Base-by-base conservation (phyloP, 495 filamentous ascomycete species). In the Beverwykella pulmonaria region DNA sequence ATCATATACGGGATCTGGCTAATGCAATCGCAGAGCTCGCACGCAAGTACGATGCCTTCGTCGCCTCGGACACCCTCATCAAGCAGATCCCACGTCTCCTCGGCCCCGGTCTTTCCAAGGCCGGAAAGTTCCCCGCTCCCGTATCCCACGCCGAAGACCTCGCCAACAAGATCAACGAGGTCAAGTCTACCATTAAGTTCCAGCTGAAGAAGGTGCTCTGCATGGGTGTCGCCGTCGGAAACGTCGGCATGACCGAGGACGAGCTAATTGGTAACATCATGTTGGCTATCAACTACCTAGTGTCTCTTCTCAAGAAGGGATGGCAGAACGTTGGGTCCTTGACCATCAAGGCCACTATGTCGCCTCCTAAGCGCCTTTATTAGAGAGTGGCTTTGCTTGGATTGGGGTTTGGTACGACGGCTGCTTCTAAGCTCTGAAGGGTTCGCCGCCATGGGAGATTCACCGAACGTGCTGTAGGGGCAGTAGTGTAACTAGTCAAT, bases 161-260 rank as follows among this genome's bases (percentile, higher is more conserved):
- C 71, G 83, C 81, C 79, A 84, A 80, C 84, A 97, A 97, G 88
- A 90, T 97, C 82, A 95, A 79, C 83, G 94, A 98, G 78, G 94
- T 98, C 86, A 97, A 96, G 89, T 94, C 92, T 67, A 98, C 95
- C 76, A 97, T 98, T 86, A 98, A 98, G 87, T 98, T 98, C 87
- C 94, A 98, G 85, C 86, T 98, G 71, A 98, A 98, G 90, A 98
- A 98, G 89, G 94, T 98, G 74, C 86, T 98, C 68, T 98, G 94
- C 85, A 90, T 98, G 82, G 94, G 95, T 87, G 94, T 98, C 73
- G 94, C 94, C 72, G 91, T 98, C 71, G 94, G 94, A 75, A 95
- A 98, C 80, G 95, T 98, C 67, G 92, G 88, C 73, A 98, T 98
- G 94, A 90, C 86, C 67, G 84, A 93, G 84, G 94, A 98, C 76